Conservation (phyloP, 106 monocot genomes). For the Alisma plantagoaquatica region DNA sequence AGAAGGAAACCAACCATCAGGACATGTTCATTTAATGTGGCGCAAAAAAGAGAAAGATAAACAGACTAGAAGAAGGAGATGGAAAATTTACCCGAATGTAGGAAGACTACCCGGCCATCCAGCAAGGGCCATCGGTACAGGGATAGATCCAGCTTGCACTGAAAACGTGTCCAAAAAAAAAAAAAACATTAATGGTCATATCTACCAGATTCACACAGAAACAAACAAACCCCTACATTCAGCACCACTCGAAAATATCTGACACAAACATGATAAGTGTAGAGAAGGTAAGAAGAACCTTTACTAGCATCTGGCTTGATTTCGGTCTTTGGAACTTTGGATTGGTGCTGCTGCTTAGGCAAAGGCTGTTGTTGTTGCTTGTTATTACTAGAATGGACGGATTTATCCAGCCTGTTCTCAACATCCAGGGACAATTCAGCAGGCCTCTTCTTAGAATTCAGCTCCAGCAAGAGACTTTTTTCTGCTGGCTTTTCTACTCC, state of each 20-base stretch:
- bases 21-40: no score
- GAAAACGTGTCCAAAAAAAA: conserved; percentile 1
- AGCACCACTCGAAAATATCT: no score
- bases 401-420: no score
- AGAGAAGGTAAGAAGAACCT: conserved; percentile 16
- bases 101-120: conserved; percentile 72
- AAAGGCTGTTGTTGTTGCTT: conserved; percentile 14
- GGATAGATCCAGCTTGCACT: conserved; percentile 29
- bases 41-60: not conserved
- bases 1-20: not conserved
- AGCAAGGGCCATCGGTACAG: conserved; percentile 39
- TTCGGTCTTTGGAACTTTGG: conserved; percentile 26
- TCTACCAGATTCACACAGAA: no score
- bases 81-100: conserved; percentile 64
- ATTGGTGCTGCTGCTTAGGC: conserved; percentile 32
- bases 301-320: conserved; percentile 39
- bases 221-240: no score
- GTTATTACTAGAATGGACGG: conserved; percentile 9
- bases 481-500: no score
- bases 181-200: not conserved
- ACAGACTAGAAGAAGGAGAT: no score
- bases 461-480: no score
- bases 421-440: no score
- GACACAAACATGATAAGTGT: not conserved
- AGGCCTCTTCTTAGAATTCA: no score